Percentiles rank a stretch among this genome's conserved stretches.
These are phyloP conservation scores for Microbotryomycetes sp. DNA, from an alignment of 1,284 basidiomycete species.

Conservation along the genomic window DNA sequence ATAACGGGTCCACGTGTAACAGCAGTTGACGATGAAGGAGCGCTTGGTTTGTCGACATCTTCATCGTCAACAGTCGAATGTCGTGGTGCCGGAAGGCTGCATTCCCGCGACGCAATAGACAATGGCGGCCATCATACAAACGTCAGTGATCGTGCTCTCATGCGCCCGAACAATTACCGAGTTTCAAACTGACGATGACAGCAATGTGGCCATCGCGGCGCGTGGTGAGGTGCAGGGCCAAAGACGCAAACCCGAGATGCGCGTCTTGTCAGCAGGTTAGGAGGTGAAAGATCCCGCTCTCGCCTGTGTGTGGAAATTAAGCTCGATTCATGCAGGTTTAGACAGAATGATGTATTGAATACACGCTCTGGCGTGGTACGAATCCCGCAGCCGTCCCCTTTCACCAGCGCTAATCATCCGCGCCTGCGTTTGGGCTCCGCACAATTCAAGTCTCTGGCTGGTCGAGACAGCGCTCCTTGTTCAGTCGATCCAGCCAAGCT, in stretches of 20 bases:
- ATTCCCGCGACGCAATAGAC: too few species aligned
- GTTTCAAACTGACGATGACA: slow-evolving; percentile 14
- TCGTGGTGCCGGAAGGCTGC: slow-evolving; percentile 57
- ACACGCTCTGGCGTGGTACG: too few species aligned
- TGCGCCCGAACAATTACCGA: too few species aligned
- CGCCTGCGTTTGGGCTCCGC: too few species aligned
- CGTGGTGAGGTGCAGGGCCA: background rate
- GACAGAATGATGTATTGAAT: too few species aligned
- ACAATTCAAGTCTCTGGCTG: too few species aligned
- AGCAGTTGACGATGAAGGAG: slow-evolving; percentile 42
- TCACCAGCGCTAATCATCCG: too few species aligned
- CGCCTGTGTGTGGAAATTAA: too few species aligned
- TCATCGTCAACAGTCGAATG: slow-evolving; percentile 53
- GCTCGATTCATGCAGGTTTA: too few species aligned
- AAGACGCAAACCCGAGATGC: background rate
- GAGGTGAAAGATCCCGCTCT: background rate
- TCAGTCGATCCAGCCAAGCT: too few species aligned
- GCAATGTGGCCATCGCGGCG: slow-evolving; percentile 17
- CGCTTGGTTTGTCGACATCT: slow-evolving; percentile 52
- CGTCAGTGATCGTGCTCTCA: background rate
- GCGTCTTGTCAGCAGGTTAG: background rate
- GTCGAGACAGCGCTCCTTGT: too few species aligned
- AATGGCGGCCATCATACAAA: background rate
- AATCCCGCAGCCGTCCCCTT: too few species aligned
- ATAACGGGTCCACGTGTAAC: slow-evolving; percentile 44